Conservation (phyloP, 176 grass and related monocot species). For the Ananas comosus region DNA sequence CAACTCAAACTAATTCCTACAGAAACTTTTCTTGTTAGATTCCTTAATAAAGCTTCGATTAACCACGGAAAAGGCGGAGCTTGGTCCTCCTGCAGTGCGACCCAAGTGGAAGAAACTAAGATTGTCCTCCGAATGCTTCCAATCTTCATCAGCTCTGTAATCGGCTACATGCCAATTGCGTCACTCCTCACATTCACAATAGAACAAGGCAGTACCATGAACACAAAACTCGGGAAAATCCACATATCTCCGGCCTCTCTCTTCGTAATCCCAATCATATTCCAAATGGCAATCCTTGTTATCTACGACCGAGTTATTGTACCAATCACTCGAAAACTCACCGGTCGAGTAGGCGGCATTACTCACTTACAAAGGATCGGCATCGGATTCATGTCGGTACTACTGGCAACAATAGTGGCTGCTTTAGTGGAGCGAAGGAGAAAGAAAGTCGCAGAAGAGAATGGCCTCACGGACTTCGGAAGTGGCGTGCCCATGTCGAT, state of each 20-base stretch:
- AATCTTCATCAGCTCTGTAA: slow-evolving; percentile 50
- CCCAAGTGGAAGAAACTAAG: slow-evolving; percentile 82
- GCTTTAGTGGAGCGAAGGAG: slow-evolving; percentile 63
- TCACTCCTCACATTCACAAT: slow-evolving; percentile 57
- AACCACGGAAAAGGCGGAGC: slow-evolving; percentile 17
- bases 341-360: slow-evolving; percentile 50
- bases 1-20: neutral
- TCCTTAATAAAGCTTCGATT: slow-evolving; percentile 61
- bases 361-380: slow-evolving; percentile 66
- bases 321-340: slow-evolving; percentile 37
- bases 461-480: neutral
- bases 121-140: slow-evolving; percentile 56
- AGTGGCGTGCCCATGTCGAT: slow-evolving; percentile 49
- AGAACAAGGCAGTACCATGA: slow-evolving; percentile 73
- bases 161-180: slow-evolving; percentile 38
- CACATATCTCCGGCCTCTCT: slow-evolving; percentile 52
- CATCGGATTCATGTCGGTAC: slow-evolving; percentile 32
- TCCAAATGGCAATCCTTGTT: slow-evolving; percentile 56
- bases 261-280: slow-evolving; percentile 49
- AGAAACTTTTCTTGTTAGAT: slow-evolving; percentile 24
- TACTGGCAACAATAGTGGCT: slow-evolving; percentile 29
- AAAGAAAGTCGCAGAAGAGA: slow-evolving; percentile 16
- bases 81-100: slow-evolving; percentile 49
- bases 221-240: slow-evolving; percentile 44
- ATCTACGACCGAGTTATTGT: slow-evolving; percentile 57